Conservation (phyloP, 768 basidiomycete species). For the Rubroboletus pulcherrimus region DNA sequence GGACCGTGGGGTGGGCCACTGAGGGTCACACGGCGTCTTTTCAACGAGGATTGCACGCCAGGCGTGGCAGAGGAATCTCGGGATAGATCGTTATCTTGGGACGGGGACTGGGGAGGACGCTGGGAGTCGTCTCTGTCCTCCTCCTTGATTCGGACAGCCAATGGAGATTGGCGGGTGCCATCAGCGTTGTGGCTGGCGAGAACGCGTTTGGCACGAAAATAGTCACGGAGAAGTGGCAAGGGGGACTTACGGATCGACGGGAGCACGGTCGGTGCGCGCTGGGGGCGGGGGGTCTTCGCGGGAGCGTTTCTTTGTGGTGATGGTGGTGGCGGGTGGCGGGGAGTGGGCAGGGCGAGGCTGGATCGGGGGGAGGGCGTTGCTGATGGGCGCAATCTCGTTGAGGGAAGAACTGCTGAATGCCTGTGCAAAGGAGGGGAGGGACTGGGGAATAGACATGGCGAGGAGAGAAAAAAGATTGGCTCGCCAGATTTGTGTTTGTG, state of each 20-base stretch:
- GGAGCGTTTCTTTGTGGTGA: constrained; percentile 40
- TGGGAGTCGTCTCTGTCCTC: constrained; percentile 51
- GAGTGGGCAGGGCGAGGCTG: constrained; percentile 37
- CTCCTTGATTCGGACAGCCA: constrained; percentile 54
- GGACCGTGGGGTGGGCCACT: constrained; percentile 41
- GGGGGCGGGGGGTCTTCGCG: constrained; percentile 37
- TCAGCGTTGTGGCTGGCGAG: constrained; percentile 18
- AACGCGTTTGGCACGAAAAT: constrained; percentile 11
- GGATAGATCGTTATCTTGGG: constrained; percentile 9
- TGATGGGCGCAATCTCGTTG: constrained; percentile 43
- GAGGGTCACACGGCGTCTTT: constrained; percentile 71
- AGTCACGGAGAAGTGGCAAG: background rate
- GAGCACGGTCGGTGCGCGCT: constrained; percentile 12
- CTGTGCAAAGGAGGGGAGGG: constrained; percentile 77
- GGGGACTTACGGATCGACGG: constrained; percentile 43
- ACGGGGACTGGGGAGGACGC: constrained; percentile 37
- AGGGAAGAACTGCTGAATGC: constrained; percentile 63
- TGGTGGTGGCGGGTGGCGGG: constrained; percentile 20
- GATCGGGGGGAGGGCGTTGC: constrained; percentile 66
- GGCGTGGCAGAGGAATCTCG: constrained; percentile 36
- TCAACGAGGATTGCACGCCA: constrained; percentile 39
- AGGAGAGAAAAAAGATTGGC: background rate
- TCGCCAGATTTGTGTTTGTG: background rate
- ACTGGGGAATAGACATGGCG: constrained; percentile 50
- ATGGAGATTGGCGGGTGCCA: constrained; percentile 43